Evolutionary conservation across 805 yeast species (phyloP), one percentile per base, ranked within the genome.

Genomic region (Candida tammaniensis): DNA sequence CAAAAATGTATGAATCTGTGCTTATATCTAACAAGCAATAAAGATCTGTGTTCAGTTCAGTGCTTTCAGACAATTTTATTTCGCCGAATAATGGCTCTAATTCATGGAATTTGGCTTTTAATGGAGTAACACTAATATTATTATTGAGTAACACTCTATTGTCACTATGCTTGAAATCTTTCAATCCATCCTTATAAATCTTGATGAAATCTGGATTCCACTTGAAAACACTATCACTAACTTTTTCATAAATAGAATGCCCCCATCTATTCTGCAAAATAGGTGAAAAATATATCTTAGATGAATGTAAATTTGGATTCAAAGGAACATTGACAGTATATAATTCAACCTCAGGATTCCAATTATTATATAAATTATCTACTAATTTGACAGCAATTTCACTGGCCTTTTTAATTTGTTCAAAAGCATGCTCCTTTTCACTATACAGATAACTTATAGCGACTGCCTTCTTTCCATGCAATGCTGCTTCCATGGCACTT

Each of bases 401-500:
- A 15, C 93, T 76, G 3, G 96, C 97, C 45, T 75, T 77, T 9
- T 60, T 60, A 36, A 87, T 54, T 7, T 75, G 59, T 12, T 60
- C 58, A 24, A 68, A 63, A 38, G 73, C 69, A 39, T 80, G 80
- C 13, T 64, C 57, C 29, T 72, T 60, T 17, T 65, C 57, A 35
- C 72, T 76, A 52, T 82, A 93, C n/a, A 95, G 93, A 69, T 78
- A 91, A 23, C 95, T 84, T 21, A 93, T 50, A 2, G 95, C 97
- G 43, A 93, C 71, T 4, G 96, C 66, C 45, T 70, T 80, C 19
- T 78, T 76, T 0, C 80, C 82, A 36, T 72, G 76, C 26, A 89
- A 75, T 2, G 83, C 85, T 1, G 89, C 94, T 61, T 93, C 98
- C 87, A 89, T 76, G 1, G 97, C 93, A 3, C 96, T 98, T 17